phyloP scores from a whole-genome alignment of 345 rosid genomes.

The Dipteronia sinensis region DNA sequence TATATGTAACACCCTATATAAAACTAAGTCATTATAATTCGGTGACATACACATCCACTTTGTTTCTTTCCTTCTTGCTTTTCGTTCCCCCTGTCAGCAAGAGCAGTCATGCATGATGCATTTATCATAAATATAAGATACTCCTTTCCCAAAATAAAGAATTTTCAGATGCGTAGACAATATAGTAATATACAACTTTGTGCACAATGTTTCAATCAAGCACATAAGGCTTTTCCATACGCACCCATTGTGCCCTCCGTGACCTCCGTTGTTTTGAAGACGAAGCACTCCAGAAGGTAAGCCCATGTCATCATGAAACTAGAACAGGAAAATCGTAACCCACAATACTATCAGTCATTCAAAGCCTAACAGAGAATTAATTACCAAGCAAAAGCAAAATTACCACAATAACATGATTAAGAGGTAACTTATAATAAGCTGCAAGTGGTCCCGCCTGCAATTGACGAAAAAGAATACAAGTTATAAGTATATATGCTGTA shows the following conservation, averaged over 20 bases:
- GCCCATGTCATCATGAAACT: constrained; percentile 85
- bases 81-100: not conserved
- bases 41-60: not conserved
- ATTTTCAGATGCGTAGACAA: constrained; percentile 5
- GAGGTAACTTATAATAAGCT: constrained; percentile 89
- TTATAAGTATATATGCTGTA: constrained; percentile 13
- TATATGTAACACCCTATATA: not conserved
- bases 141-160: constrained; percentile 2
- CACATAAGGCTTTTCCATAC: constrained; percentile 16
- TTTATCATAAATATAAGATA: not conserved
- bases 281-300: constrained; percentile 95
- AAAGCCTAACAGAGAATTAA: constrained; percentile 10
- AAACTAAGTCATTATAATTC: not conserved
- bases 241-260: constrained; percentile 85
- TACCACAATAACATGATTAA: constrained; percentile 85
- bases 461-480: constrained; percentile 6
- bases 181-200: not conserved
- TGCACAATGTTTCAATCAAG: constrained; percentile 6
- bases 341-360: constrained; percentile 6
- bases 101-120: constrained; percentile 9
- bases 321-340: constrained; percentile 16
- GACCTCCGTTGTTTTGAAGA: constrained; percentile 84
- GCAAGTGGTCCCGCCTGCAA: constrained; percentile 84
- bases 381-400: constrained; percentile 23
- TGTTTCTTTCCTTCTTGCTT: not conserved